Evolutionary conservation across 176 grass and related monocot species (phyloP).

Genomic region (Avena atlantica): DNA sequence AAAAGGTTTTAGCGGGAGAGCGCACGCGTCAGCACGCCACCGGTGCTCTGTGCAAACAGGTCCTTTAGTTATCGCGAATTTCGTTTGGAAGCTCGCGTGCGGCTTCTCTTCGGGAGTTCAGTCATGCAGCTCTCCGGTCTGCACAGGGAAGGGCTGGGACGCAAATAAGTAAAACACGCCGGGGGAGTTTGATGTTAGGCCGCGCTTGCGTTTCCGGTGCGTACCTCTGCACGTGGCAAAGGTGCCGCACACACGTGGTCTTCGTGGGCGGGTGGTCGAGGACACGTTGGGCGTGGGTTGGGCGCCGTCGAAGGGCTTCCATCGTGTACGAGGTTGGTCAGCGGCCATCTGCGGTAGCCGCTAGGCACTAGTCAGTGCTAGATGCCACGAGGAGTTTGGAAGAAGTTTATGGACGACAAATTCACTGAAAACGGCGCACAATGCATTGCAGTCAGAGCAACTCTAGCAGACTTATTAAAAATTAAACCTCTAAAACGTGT

Average conservation of each 20-base stretch:
- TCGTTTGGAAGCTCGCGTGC: background rate
- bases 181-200: background rate
- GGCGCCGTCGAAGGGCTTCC: background rate
- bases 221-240: constrained; percentile 26
- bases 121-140: no score
- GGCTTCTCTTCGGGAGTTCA: background rate
- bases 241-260: constrained; percentile 12
- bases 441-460: no score
- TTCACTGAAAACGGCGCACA: no score
- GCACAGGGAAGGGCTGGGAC: background rate
- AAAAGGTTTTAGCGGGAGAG: background rate
- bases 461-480: no score
- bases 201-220: background rate
- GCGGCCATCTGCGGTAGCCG: background rate
- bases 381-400: background rate
- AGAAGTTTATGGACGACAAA: no score
- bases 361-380: background rate
- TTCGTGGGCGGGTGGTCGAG: background rate
- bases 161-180: background rate
- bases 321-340: background rate
- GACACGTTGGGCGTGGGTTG: constrained; percentile 15
- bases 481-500: no score
- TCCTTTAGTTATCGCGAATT: background rate
- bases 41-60: background rate
- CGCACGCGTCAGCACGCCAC: background rate